Base-by-base conservation (phyloP, 805 yeast genomes). In the Nakazawaea ambrosiae region DNA sequence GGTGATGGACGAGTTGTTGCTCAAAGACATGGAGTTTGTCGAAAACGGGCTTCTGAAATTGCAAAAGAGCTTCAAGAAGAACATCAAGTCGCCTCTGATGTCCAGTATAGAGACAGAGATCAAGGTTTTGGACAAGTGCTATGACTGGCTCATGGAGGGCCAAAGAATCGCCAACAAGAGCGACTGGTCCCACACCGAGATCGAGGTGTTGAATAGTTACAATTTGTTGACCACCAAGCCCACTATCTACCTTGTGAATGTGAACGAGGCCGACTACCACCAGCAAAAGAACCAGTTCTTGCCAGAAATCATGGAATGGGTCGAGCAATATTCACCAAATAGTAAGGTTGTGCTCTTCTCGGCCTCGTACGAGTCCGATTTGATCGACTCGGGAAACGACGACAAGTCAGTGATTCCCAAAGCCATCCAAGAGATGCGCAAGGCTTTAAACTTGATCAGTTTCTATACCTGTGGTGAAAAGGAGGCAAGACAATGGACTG, bases 401-500 rank as follows among this genome's bases (percentile, higher is more conserved):
- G 92, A 73, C 54, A 92, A 82, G 65, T 76, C 82, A 30, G 89
- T 94, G 31, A 72, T 92, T 58, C 96, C 97, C 50, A 76, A 75
- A 65, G 83, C 90, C 49, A 79, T 90, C 51, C 70, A 77, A 47
- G 69, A 85, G 47, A 89, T 90, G 97, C 82, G 97, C 69, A 68
- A 75, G 48, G 80, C 86, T 44, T 71, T 89, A 43, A 82, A 83
- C 48, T 78, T 92, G 60, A 88, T 89, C 48, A 87, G 96, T 37
- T 92, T 81, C 71, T 92, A 87, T 75, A 92, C 98, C 25, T 81
- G 92, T 57, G 98, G 98, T 50, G 83, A 95, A 29, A 86, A 85
- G 45, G 98, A 92, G 67, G 95, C 89, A 35, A 82, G 97, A 61
- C 97, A 94, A 64, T 92, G 98, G 98, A 92, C 98, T 25, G 78